phyloP scores from a whole-genome alignment of 305 asterid species.

The Nicotiana rustica region DNA sequence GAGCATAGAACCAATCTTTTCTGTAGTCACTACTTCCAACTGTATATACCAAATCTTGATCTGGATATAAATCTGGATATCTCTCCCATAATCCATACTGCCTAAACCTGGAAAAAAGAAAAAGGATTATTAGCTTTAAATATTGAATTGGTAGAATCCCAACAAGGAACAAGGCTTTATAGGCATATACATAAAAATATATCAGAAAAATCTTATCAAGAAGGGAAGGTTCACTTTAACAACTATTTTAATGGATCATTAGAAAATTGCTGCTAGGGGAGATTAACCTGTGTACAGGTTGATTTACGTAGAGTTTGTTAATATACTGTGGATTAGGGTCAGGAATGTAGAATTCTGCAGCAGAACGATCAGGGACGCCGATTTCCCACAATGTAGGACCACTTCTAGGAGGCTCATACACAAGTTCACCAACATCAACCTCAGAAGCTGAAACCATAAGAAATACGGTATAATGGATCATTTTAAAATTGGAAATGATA shows the following conservation, averaged over 20 bases:
- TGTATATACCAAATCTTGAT: constrained; percentile 57
- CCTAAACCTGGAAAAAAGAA: constrained; percentile 53
- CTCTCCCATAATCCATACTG: constrained; percentile 76
- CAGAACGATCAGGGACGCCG: constrained; percentile 76
- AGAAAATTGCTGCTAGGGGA: background rate
- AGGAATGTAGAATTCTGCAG: constrained; percentile 65
- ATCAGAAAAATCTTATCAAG: background rate
- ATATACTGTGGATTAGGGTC: constrained; percentile 64
- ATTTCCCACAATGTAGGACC: constrained; percentile 87
- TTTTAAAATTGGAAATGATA: background rate
- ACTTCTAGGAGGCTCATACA: constrained; percentile 60
- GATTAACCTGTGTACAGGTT: constrained; percentile 57
- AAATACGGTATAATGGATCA: background rate
- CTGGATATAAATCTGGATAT: constrained; percentile 59
- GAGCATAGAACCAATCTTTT: constrained; percentile 78
- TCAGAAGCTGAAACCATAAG: constrained; percentile 47
- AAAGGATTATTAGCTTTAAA: background rate
- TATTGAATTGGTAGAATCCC: background rate
- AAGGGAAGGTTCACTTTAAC: background rate
- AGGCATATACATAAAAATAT: background rate
- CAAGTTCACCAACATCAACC: constrained; percentile 52
- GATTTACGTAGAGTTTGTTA: constrained; percentile 60
- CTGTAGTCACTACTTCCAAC: constrained; percentile 62
- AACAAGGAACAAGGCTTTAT: background rate
- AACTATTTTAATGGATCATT: background rate